Evolutionary conservation across 768 basidiomycete species (phyloP), one percentile per base, ranked within the genome.

Genomic region (Rhizopogon salebrosus): DNA sequence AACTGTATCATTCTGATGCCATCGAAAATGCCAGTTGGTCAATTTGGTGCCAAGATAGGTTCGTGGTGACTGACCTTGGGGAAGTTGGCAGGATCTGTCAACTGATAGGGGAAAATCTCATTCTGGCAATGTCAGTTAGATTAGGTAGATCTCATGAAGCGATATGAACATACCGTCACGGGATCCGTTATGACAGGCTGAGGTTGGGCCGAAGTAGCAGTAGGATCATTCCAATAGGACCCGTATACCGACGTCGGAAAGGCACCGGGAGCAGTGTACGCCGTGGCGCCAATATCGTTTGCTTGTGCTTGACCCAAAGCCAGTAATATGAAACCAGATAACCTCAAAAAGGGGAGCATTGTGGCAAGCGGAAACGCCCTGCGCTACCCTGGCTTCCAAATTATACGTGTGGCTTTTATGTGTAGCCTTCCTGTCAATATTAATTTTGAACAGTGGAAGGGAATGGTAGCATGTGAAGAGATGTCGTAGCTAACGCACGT

Each of bases 141-240:
- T 48, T 16, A 41, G 24, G 20, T 34, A 51, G 6, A 53, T 13
- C 42, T 35, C 23, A 23, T 40, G 23, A 52, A 20, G 11, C 64
- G 56, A 35, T 39, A 42, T 53, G 46, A 13, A 62, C 70, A 39
- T 42, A 86, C 87, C 39, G 77, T 74, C 36, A 87, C 78, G 3
- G 84, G 82, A 63, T 88, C 85, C 26, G 84, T 80, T 38, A 89
- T 76, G 26, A 87, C 76, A 1, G 86, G 86, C 64, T 88, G 86
- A 4, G 80, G 80, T 64, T 89, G 87, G 1, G 74, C 80, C 22
- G 79, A 78, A 3, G 85, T 87, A 29, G 79, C 82, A 0, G 84
- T 88, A 8, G 85, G 84, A 56, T 77, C 66, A 62, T 88, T 88
- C 71, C 80, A 86, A 64, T 87, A 89, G 41, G 77, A 73, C 9